Evolutionary conservation across 352 stramenopile species (phyloP).

Genomic region (Paralagenidium karlingii): DNA sequence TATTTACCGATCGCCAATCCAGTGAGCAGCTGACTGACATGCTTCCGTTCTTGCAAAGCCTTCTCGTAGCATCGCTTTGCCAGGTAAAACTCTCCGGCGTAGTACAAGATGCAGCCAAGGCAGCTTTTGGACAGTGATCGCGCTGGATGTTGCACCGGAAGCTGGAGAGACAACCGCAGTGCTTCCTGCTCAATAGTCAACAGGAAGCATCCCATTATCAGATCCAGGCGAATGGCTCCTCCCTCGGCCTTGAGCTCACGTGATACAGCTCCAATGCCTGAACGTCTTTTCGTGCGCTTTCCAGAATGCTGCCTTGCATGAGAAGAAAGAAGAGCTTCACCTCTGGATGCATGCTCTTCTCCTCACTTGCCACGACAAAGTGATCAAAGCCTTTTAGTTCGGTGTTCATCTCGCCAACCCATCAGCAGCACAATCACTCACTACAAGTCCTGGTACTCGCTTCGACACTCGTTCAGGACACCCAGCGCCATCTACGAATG

Average conservation of each 20-base stretch:
- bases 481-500: conserved; percentile 42
- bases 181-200: too few species aligned
- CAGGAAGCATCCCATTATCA: too few species aligned
- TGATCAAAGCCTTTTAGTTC: background rate
- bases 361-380: too few species aligned
- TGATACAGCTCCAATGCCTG: conserved; percentile 30
- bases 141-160: conserved; percentile 19
- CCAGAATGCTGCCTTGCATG: conserved; percentile 31
- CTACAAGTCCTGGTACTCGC: conserved; percentile 18
- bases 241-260: too few species aligned
- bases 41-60: conserved; percentile 24
- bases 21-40: background rate
- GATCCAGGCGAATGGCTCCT: too few species aligned
- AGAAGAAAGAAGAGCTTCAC: conserved; percentile 37
- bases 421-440: conserved; percentile 2
- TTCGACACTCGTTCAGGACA: conserved; percentile 25
- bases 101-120: conserved; percentile 42
- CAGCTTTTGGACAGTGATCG: conserved; percentile 31
- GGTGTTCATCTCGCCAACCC: background rate
- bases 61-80: conserved; percentile 40
- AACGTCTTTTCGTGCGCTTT: conserved; percentile 35
- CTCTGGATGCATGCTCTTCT: conserved; percentile 12
- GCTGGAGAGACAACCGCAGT: conserved; percentile 17
- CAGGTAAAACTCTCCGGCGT: conserved; percentile 26
- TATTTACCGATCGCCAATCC: background rate